Evolutionary conservation across 2,329 filamentous ascomycete species (phyloP), one percentile per base, ranked within the genome.

Genomic region (Purpureocillium lavendulum): DNA sequence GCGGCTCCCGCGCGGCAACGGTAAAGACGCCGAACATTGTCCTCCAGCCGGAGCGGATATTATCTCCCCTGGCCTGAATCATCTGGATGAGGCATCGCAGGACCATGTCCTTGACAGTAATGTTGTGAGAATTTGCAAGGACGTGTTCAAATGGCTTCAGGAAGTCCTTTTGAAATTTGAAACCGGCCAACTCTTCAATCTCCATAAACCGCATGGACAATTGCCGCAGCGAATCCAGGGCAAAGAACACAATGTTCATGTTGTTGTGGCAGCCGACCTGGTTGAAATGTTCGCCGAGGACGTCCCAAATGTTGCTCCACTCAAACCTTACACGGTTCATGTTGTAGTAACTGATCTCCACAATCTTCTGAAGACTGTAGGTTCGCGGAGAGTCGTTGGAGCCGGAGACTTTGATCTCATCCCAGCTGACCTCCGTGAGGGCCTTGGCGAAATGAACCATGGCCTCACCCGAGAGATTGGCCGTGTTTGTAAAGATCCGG

Each of bases 101-200:
- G 34, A 95, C 87, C 84, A 98, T 90, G 52, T 99, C 92, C 62
- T 98, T 98, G 52, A 99, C 92, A 1, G 86, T 81, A 14, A 95
- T 81, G 46, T 92, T 87, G 47, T 73, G 87, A 32, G 88, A 92
- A 59, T 98, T 97, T 42, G 85, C 82, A 67, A 98, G 87, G 51
- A 99, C 88, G 59, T 97, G 87, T 65, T 98, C 90, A 52, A 98
- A 99, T 0, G 94, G 92, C 62, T 96, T 97, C 39, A 98, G 66
- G 60, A 99, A 98, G 58, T 99, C 90, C 60, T 99, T 99, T 54
- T 99, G 92, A 57, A 99, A 99, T 61, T 97, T 97, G 76, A 99
- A 99, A 54, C 94, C 92, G 1, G 92, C 87, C 50, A 99, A 65
- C 60, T 99, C 92, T 58, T 95, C 92, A 44, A 97, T 88, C 62